phyloP scores from a whole-genome alignment of 306 rosid species.

The Alnus rubra region DNA sequence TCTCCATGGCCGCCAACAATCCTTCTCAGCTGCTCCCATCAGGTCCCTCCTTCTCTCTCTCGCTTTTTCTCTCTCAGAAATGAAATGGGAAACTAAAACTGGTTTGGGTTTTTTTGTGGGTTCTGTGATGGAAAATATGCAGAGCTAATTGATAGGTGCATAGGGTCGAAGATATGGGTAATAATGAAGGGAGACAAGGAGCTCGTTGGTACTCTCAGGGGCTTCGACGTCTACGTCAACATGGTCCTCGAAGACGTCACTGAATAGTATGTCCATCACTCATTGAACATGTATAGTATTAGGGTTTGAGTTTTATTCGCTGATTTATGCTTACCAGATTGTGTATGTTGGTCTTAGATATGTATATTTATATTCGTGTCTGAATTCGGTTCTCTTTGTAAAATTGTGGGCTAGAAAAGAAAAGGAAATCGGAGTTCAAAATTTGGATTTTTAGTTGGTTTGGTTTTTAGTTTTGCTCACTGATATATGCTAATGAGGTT shows the following conservation, averaged over 20 bases:
- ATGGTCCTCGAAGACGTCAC: conserved; percentile 99
- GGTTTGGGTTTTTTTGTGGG: not conserved
- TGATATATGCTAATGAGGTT: not conserved
- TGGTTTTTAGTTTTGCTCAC: not conserved
- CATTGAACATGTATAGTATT: not conserved
- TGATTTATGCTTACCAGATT: not conserved
- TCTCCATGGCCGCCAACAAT: conserved; percentile 79
- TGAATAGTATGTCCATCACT: conserved; percentile 65
- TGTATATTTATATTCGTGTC: not conserved
- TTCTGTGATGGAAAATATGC: conserved; percentile 39
- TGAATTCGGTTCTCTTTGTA: not conserved
- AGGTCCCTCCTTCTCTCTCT: conserved; percentile 38
- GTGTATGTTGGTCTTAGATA: not conserved
- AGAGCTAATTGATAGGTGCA: conserved; percentile 96
- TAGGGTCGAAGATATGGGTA: conserved; percentile 97
- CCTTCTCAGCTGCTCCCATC: conserved; percentile 95
- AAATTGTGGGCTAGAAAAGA: not conserved
- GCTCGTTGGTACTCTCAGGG: conserved; percentile 92
- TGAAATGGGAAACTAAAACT: not conserved
- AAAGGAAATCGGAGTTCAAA: not conserved
- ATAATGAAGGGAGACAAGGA: conserved; percentile 99
- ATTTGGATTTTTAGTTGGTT: not conserved
- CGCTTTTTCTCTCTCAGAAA: conserved; percentile 1
- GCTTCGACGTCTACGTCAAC: conserved; percentile 95
- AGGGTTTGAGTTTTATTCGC: not conserved